A percentile compares a stretch with the other conserved stretches of the same genome.
Conservation (phyloP, 306 rosid genomes). For the Hippophae tibetana region DNA sequence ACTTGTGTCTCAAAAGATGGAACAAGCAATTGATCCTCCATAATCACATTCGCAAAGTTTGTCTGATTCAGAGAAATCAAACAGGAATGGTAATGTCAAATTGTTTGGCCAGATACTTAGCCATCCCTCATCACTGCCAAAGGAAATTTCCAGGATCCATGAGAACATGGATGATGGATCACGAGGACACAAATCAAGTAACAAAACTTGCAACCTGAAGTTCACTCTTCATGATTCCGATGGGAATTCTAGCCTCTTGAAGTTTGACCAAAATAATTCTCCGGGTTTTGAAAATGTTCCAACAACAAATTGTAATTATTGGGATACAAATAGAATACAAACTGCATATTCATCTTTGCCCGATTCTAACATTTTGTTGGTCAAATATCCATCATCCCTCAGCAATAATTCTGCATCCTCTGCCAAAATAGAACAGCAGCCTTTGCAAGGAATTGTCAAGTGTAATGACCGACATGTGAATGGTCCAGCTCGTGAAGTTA, state of each 20-base stretch:
- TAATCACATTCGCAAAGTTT: conserved; percentile 24
- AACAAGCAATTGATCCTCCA: conserved; percentile 21
- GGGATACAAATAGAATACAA: conserved; percentile 76
- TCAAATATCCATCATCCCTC: conserved; percentile 76
- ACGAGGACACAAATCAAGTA: conserved; percentile 29
- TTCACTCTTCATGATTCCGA: conserved; percentile 35
- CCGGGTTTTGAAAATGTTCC: conserved; percentile 58
- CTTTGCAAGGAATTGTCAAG: conserved; percentile 40
- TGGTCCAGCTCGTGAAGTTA: conserved; percentile 46
- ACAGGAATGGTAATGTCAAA: conserved; percentile 81
- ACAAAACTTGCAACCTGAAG: conserved; percentile 38
- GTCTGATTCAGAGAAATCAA: conserved; percentile 48
- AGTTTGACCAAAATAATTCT: conserved; percentile 41
- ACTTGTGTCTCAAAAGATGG: conserved; percentile 36
- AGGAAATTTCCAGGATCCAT: conserved; percentile 27
- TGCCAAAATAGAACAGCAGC: conserved; percentile 45
- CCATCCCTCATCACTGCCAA: conserved; percentile 44
- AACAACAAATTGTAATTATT: conserved; percentile 39
- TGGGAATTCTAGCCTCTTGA: conserved; percentile 38
- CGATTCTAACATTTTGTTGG: conserved; percentile 65
- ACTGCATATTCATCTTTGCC: conserved; percentile 52
- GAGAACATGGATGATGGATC: conserved; percentile 41
- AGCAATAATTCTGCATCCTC: conserved; percentile 40
- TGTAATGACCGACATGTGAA: conserved; percentile 41
- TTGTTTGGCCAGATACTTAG: conserved; percentile 82